Percentiles rank a stretch among this genome's conserved stretches.
phyloP scores from a whole-genome alignment of 805 yeast species.

The Pichia occidentalis region DNA sequence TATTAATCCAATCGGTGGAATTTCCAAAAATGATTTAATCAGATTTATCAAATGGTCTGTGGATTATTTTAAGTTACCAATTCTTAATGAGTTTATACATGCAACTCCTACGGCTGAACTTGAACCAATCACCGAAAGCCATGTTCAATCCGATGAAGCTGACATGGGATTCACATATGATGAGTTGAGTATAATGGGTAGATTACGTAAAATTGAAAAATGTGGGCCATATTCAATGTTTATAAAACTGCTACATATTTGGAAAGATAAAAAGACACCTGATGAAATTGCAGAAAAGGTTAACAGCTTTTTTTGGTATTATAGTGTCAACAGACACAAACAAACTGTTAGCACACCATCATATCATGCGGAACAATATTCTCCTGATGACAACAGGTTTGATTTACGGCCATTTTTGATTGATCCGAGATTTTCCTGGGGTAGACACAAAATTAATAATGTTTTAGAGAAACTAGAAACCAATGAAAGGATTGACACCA shows the following conservation, averaged over 20 bases:
- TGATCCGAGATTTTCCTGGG: slow-evolving; percentile 84
- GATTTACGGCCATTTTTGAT: slow-evolving; percentile 95
- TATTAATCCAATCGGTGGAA: slow-evolving; percentile 97
- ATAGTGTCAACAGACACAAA: slow-evolving; percentile 93
- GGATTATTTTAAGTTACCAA: slow-evolving; percentile 62
- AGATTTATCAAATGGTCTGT: slow-evolving; percentile 79
- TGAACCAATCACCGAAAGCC: slow-evolving; percentile 88
- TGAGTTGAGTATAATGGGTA: slow-evolving; percentile 86
- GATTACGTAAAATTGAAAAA: slow-evolving; percentile 82
- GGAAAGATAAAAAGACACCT: slow-evolving; percentile 84
- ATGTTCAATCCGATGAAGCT: slow-evolving; percentile 92
- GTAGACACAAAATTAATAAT: slow-evolving; percentile 79
- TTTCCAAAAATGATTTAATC: slow-evolving; percentile 89
- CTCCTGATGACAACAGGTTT: slow-evolving; percentile 96
- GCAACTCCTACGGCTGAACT: slow-evolving; percentile 98
- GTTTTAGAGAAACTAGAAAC: slow-evolving; percentile 54
- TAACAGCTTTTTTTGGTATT: slow-evolving; percentile 84
- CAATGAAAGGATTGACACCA: slow-evolving; percentile 31
- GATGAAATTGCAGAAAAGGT: slow-evolving; percentile 87
- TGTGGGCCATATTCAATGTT: slow-evolving; percentile 98
- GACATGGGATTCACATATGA: slow-evolving; percentile 99
- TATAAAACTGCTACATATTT: slow-evolving; percentile 78
- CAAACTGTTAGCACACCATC: slow-evolving; percentile 97
- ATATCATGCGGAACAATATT: slow-evolving; percentile 96
- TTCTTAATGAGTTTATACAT: slow-evolving; percentile 66